Conservation (phyloP, 257 asterid genomes). For the Leonotis leonurus region DNA sequence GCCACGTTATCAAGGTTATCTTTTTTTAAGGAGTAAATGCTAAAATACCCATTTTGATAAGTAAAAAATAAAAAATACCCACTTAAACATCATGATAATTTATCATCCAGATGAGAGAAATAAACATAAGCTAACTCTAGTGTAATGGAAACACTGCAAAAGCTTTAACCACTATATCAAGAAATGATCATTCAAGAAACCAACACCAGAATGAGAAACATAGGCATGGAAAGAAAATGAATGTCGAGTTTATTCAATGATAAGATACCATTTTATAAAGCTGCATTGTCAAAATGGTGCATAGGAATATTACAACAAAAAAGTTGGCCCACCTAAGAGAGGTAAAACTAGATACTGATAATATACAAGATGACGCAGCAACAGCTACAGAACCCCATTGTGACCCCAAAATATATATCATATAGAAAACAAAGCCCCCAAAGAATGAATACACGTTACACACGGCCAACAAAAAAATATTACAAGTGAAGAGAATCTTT, state of each 20-base stretch:
- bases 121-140: not conserved
- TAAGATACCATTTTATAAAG: not conserved
- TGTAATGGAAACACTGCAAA: not conserved
- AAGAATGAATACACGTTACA: constrained; percentile 36
- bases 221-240: not conserved
- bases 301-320: constrained; percentile 14
- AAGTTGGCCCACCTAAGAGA: constrained; percentile 31
- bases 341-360: constrained; percentile 31
- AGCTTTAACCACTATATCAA: not conserved
- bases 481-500: constrained; percentile 23
- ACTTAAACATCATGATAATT: too few species aligned
- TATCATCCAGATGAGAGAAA: too few species aligned
- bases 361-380: constrained; percentile 32
- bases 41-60: too few species aligned
- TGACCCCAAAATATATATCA: constrained; percentile 30
- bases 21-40: too few species aligned
- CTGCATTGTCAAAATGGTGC: constrained; percentile 6
- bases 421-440: constrained; percentile 24
- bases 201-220: not conserved
- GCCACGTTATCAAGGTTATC: too few species aligned
- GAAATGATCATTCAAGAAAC: not conserved
- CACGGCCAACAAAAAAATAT: constrained; percentile 11
- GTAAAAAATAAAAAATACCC: too few species aligned
- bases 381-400: constrained; percentile 23
- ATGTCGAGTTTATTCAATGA: constrained; percentile 15